Evolutionary conservation across 371 early-diverging fungal species (phyloP).

Genomic region (Blakeslea trispora): DNA sequence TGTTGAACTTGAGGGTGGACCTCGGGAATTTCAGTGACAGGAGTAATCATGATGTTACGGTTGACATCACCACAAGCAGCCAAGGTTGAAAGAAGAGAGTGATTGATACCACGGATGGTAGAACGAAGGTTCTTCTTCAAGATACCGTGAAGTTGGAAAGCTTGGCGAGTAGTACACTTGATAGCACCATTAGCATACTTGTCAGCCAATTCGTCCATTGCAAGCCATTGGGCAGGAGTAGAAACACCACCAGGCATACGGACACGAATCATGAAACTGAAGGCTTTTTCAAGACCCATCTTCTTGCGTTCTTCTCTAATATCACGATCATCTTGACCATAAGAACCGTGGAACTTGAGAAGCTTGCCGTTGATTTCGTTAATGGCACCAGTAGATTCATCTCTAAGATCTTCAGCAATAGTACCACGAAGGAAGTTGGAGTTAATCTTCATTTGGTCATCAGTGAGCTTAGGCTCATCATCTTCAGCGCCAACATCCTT

Average conservation of each 20-base stretch:
- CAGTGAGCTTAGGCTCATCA: conserved; percentile 73
- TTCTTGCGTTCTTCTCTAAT: conserved; percentile 82
- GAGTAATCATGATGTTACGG: conserved; percentile 92
- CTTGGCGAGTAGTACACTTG: conserved; percentile 93
- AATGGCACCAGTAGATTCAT: conserved; percentile 85
- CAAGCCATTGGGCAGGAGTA: conserved; percentile 87
- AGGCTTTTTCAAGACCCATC: conserved; percentile 88
- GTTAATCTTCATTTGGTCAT: conserved; percentile 88
- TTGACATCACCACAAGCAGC: conserved; percentile 98
- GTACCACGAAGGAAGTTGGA: conserved; percentile 92
- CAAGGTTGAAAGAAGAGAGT: conserved; percentile 82
- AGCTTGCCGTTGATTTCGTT: conserved; percentile 87
- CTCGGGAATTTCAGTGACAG: conserved; percentile 78
- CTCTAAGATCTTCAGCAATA: conserved; percentile 80
- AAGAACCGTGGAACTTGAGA: conserved; percentile 95
- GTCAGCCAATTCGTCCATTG: conserved; percentile 87
- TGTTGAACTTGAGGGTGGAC: conserved; percentile 78
- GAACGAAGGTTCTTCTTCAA: conserved; percentile 85
- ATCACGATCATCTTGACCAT: conserved; percentile 96
- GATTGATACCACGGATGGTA: conserved; percentile 89
- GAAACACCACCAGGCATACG: conserved; percentile 91
- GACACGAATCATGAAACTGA: conserved; percentile 94
- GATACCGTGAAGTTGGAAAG: conserved; percentile 95
- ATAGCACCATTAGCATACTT: conserved; percentile 83
- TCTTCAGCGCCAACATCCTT: conserved; percentile 62